Evolutionary conservation across 345 rosid species (phyloP), one percentile per base, ranked within the genome.

Genomic region (Kandelia obovata): DNA sequence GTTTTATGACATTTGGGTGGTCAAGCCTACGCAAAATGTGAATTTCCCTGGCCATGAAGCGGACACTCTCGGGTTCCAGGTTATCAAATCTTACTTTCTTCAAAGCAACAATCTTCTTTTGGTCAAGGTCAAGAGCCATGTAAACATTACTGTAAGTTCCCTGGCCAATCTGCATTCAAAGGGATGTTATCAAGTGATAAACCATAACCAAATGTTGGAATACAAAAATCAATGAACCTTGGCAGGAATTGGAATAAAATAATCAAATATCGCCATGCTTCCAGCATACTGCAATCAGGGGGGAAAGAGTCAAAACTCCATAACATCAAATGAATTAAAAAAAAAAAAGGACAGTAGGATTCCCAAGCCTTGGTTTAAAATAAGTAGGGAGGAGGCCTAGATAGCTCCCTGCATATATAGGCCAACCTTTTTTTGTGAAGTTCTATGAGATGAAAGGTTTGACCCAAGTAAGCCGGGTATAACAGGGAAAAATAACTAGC

Each of bases 71-170:
- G 3, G 96, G 95, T 86, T 94, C 98, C 68, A 91, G 81, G 61
- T 91, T 94, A 79, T 94, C 97, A 75, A 94, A 94, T 72, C 98
- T 85, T 61, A 94, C 98, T 83, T 91, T 94, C 89, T 94, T 94
- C 80, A 94, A 80, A 65, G 98, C 98, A 75, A 94, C 98, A 66
- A 88, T 81, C 76, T 94, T 94, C 85, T 82, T 91, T 68, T 91
- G 92, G 79, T 91, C 97, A 25, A 95, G 87, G 72, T 95, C 99
- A 55, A 96, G 88, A 65, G 99, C 99, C 72, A 96, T 89, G 63
- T 95, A 95, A 34, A 95, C 99, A 37, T 91, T 95, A 77, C 97
- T 91, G 67, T 95, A 95, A 43, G 99, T 95, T 72, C 99, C 99
- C 78, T 95, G 99, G 69, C 99, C 99, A 83, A 95, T 95, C 99